Base-by-base conservation (phyloP, 164 flowering plant genomes). In the Vitis amurensis region DNA sequence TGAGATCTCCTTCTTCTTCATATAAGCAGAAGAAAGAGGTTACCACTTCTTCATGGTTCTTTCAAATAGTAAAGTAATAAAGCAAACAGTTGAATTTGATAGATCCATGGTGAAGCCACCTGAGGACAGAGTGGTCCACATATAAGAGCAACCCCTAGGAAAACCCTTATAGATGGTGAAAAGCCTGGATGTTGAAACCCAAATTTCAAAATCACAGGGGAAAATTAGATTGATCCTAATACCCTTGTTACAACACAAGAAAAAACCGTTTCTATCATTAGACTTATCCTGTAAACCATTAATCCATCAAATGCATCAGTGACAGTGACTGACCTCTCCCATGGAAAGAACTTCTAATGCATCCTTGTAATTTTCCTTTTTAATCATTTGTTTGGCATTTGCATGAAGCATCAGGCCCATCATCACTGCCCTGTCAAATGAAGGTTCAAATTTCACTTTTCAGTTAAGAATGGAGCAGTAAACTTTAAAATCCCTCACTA, bases 401-500 rank as follows among this genome's bases (percentile, higher is more conserved):
- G 88, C 66, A 77, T 93, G 97, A 77, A 95, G 89, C 97, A 95
- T 91, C 78, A 95, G 78, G 29, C 97, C 99, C 99, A 89, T 93
- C 98, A 93, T 92, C 59, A 87, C 78, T 19, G 90, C 97, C 83
- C 98, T 94, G 86, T 12, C 29, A 80, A 68, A 66, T 62, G 56
- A 62, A 11, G 50, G 30, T 57, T 44, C 15, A 68, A 16, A 58
- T 56, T 7, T 53, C 55, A 55, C 2, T 59, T 31, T 9, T 37
- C 19, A 30, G 67, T 3, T 23, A 56, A 56, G 60, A 44, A 64
- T 7, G 55, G 19, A 16, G 37, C 50, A 1, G 15, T 50, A 68
- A 9, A 16, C n/a, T 27, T 31, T 55, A 17, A 55, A 53, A 44
- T 4, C 9, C 27, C 27, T 23, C 2, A 23, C 27, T 23, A 23